These are phyloP conservation scores for Isochrysis galbana DNA, from an alignment of 78 protist genomes.

Conservation along the genomic window DNA sequence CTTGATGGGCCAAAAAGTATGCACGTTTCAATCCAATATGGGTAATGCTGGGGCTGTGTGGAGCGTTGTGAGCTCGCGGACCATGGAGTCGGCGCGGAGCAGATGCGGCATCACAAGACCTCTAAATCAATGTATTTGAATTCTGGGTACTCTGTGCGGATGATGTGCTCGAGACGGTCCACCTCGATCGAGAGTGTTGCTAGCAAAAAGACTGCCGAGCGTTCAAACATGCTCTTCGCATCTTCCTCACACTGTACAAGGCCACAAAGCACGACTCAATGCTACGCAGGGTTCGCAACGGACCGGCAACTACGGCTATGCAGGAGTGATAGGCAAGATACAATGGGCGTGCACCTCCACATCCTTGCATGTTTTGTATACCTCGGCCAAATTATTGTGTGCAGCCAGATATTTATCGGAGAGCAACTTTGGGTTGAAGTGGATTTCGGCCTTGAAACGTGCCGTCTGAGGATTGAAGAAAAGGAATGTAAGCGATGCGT, in stretches of 20 bases:
- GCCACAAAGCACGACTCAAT: too few species aligned
- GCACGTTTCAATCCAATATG: too few species aligned
- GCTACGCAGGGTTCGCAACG: too few species aligned
- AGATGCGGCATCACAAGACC: not conserved
- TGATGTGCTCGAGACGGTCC: not conserved
- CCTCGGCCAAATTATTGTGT: not conserved
- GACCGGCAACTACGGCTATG: too few species aligned
- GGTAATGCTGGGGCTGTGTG: too few species aligned
- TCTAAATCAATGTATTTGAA: not conserved
- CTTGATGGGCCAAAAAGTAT: too few species aligned
- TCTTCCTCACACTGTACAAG: not conserved
- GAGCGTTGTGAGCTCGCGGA: too few species aligned
- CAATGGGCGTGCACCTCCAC: too few species aligned
- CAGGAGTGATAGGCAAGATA: too few species aligned
- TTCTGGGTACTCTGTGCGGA: not conserved
- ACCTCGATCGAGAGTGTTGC: not conserved
- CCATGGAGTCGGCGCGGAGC: too few species aligned
- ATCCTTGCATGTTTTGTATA: not conserved
- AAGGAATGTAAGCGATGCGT: too few species aligned
- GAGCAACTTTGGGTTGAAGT: not conserved
- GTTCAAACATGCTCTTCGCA: not conserved
- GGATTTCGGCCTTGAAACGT: conserved; percentile 55
- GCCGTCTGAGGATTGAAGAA: too few species aligned
- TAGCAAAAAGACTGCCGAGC: not conserved
- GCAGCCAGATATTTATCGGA: not conserved